A percentile compares a stretch with the other conserved stretches of the same genome.
Conservation (phyloP, 352 stramenopile genomes). For the Phytophthora hybrid region DNA sequence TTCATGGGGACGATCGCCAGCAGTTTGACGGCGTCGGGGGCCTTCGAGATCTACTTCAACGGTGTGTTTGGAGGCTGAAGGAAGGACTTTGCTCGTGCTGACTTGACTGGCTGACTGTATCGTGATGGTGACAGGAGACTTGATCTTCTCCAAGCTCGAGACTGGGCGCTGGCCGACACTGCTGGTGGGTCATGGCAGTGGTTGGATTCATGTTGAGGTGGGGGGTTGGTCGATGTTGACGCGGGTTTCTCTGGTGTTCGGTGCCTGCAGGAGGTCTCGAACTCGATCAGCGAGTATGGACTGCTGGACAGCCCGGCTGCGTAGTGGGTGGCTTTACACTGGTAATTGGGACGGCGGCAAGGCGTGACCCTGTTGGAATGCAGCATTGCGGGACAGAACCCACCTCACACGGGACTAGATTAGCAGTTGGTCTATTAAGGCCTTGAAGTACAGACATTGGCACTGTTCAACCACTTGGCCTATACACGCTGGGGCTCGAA, state of each 20-base stretch:
- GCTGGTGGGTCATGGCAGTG: conserved; percentile 45
- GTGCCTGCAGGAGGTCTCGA: conserved; percentile 31
- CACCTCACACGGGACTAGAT: not conserved
- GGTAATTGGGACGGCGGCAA: not conserved
- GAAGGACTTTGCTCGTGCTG: not conserved
- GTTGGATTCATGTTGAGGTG: not conserved
- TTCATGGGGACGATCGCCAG: conserved; percentile 71
- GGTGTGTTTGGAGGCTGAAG: conserved; percentile 35
- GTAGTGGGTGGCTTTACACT: not conserved
- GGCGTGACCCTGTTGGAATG: not conserved
- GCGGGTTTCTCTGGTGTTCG: not conserved
- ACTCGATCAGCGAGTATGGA: conserved; percentile 33
- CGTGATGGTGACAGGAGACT: conserved; percentile 46
- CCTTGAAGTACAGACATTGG: not conserved
- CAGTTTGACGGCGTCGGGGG: conserved; percentile 69
- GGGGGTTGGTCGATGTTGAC: not conserved
- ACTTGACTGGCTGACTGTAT: conserved; percentile 12
- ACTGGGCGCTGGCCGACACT: conserved; percentile 72
- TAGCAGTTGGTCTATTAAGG: not conserved
- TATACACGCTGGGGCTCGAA: conserved; percentile 20
- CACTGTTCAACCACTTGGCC: not conserved
- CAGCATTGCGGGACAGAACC: not conserved
- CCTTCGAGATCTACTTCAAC: conserved; percentile 88
- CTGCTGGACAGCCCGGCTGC: conserved; percentile 26
- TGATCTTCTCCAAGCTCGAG: conserved; percentile 84